These are phyloP conservation scores for Volvox carteri DNA, from an alignment of 163 green algal genomes.

Conservation along the genomic window DNA sequence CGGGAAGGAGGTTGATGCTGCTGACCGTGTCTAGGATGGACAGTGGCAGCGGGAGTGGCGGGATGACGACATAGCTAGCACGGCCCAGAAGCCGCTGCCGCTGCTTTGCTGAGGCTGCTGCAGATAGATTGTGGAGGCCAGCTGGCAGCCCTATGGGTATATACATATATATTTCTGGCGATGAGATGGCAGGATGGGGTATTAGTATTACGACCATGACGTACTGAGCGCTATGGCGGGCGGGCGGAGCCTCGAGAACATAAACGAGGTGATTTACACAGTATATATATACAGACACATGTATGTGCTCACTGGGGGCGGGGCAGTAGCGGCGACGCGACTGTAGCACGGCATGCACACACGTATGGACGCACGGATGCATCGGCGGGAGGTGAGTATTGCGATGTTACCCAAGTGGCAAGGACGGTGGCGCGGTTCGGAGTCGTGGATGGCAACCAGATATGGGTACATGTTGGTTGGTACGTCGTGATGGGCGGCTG, in stretches of 20 bases:
- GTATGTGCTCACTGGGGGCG: background rate
- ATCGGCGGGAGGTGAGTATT: background rate
- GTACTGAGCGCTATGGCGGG: too few relatives aligned
- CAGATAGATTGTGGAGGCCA: background rate
- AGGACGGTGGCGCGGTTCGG: too few relatives aligned
- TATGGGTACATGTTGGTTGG: background rate
- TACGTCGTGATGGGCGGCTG: background rate
- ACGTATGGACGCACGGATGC: background rate
- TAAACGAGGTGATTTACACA: background rate
- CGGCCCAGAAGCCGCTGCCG: too few relatives aligned
- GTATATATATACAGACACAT: background rate
- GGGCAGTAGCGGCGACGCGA: too few relatives aligned
- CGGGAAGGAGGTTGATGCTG: too few relatives aligned
- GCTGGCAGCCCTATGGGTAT: background rate
- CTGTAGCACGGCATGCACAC: background rate
- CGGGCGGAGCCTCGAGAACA: too few relatives aligned
- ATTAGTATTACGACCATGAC: too few relatives aligned
- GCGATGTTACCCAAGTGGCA: too few relatives aligned
- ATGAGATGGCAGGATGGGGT: background rate
- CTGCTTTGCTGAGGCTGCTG: background rate
- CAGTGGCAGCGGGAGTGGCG: background rate
- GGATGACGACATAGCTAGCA: too few relatives aligned
- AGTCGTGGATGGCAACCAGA: background rate
- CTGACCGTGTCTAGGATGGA: too few relatives aligned
- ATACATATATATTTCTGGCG: background rate